Conservation (phyloP, 1,284 basidiomycete genomes). For the Cutaneotrichosporon dermatis region DNA sequence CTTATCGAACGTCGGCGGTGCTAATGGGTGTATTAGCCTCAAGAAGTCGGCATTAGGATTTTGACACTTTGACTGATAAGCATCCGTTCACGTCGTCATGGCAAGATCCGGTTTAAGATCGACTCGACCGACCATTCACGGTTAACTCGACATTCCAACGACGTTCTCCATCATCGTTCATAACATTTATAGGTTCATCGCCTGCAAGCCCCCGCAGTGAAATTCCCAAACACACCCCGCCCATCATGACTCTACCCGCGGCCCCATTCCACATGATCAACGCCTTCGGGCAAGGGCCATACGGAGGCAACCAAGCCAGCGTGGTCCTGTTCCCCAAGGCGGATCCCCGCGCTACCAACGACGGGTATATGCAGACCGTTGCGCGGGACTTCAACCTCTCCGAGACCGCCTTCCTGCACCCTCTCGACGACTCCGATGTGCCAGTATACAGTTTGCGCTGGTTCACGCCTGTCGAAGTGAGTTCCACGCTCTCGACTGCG, state of each 20-base stretch:
- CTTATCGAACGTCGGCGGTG: too few species aligned
- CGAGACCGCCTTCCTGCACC: constrained; percentile 38
- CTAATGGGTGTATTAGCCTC: too few species aligned
- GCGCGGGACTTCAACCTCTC: constrained; percentile 38
- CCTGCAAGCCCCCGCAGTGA: too few species aligned
- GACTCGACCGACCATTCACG: too few species aligned
- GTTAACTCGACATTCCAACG: too few species aligned
- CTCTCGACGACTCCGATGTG: constrained; percentile 12
- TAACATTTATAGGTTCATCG: too few species aligned
- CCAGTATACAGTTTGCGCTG: constrained; percentile 33
- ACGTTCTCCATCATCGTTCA: too few species aligned
- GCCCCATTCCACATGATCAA: constrained; percentile 33
- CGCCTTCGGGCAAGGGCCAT: constrained; percentile 34
- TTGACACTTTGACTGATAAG: too few species aligned
- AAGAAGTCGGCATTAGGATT: too few species aligned
- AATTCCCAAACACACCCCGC: too few species aligned
- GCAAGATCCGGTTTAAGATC: too few species aligned
- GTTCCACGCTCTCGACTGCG: background rate
- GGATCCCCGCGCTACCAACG: constrained; percentile 26
- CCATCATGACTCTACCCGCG: constrained; percentile 6
- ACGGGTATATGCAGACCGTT: constrained; percentile 25
- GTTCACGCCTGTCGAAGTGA: constrained; percentile 29
- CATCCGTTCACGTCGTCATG: too few species aligned
- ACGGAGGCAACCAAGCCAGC: constrained; percentile 41
- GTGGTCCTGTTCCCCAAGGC: constrained; percentile 30